These are phyloP conservation scores for Plasmodium gonderi DNA, from an alignment of 169 alveolate genomes.

Conservation along the genomic window DNA sequence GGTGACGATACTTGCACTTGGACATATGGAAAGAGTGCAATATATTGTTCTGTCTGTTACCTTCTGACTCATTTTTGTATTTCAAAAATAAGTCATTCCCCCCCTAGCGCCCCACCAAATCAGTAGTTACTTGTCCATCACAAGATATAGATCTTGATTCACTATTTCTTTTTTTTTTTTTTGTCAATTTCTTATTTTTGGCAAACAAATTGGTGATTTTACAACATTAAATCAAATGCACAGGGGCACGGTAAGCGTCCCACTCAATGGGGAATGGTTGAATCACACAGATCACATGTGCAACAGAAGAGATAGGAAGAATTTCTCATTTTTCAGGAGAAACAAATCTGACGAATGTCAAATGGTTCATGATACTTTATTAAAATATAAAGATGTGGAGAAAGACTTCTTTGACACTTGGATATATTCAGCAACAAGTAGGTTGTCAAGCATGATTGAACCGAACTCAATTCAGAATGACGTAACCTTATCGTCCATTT, in stretches of 20 bases:
- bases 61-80: no score
- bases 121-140: no score
- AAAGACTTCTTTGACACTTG: neutral
- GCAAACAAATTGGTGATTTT: neutral
- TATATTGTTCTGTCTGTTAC: no score
- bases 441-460: neutral
- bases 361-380: neutral
- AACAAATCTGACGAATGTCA: neutral
- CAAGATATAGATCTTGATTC: no score
- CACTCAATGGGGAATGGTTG: neutral
- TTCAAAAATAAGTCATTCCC: no score
- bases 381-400: neutral
- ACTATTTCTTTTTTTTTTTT: no score
- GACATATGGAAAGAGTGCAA: no score
- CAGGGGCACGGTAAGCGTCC: neutral
- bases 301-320: neutral
- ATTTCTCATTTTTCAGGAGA: neutral
- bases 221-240: neutral
- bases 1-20: no score
- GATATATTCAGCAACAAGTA: neutral
- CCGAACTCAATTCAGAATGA: neutral
- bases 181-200: no score
- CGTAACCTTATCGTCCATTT: no score
- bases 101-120: no score
- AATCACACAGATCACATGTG: neutral